A percentile compares a stretch with the other conserved stretches of the same genome.
phyloP scores from a whole-genome alignment of 2,329 filamentous ascomycete genomes.

The Neopestalotiopsis clavispora region DNA sequence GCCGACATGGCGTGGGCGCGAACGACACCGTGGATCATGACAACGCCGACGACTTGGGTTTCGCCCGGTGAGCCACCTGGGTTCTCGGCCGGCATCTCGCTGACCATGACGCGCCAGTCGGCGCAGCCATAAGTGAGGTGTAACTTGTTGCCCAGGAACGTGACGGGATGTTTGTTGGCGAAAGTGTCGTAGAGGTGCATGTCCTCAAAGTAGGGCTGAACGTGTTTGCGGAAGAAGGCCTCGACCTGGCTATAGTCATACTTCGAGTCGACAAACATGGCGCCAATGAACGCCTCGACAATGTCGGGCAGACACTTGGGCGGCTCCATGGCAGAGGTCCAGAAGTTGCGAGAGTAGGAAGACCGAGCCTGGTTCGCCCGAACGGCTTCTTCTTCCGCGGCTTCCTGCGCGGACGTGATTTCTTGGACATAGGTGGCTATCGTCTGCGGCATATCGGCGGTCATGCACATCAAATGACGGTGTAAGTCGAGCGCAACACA shows the following conservation, averaged over 20 bases:
- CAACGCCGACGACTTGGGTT: slow-evolving; percentile 68
- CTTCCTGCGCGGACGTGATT: slow-evolving; percentile 54
- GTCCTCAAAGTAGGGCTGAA: slow-evolving; percentile 81
- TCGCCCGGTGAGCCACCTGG: slow-evolving; percentile 37
- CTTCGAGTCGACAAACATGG: slow-evolving; percentile 86
- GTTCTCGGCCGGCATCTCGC: slow-evolving; percentile 50
- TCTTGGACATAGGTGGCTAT: slow-evolving; percentile 62
- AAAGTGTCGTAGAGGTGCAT: slow-evolving; percentile 89
- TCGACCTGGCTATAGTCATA: slow-evolving; percentile 79
- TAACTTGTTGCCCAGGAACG: slow-evolving; percentile 69
- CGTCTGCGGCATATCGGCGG: slow-evolving; percentile 45
- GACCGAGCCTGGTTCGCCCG: slow-evolving; percentile 37
- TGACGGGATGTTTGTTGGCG: slow-evolving; percentile 85
- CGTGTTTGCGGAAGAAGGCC: slow-evolving; percentile 75
- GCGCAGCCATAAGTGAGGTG: slow-evolving; percentile 68
- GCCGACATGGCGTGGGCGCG: slow-evolving; percentile 65
- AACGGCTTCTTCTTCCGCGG: slow-evolving; percentile 39
- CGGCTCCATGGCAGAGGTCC: slow-evolving; percentile 66
- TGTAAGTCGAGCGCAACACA: slow-evolving; percentile 81
- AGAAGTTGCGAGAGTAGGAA: slow-evolving; percentile 67
- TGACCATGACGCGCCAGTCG: slow-evolving; percentile 58
- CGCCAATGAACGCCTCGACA: slow-evolving; percentile 86
- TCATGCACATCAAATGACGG: slow-evolving; percentile 68
- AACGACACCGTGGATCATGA: slow-evolving; percentile 76
- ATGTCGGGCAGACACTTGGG: slow-evolving; percentile 84